Evolutionary conservation across 495 filamentous ascomycete genomes (phyloP), one percentile per base, ranked within the genome.

Genomic region (Hyphodiscus hymeniophilus): DNA sequence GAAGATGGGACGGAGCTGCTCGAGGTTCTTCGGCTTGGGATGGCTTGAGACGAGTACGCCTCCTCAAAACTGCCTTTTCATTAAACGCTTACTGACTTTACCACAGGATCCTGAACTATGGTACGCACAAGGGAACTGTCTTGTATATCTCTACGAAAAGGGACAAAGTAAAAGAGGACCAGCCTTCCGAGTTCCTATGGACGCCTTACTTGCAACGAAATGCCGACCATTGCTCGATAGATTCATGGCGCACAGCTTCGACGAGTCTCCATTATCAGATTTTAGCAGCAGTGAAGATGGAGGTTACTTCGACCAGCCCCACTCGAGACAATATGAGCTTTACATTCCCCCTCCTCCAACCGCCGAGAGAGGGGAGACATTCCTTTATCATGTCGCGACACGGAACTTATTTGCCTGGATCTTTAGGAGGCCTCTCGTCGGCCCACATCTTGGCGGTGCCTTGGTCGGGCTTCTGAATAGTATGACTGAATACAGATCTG

Each of bases 371-470:
- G 65, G 72, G 13, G 68, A 74, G 31, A 64, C 70, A 3, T 74
- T 77, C 45, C 54, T 63, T 12, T 80, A 79, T 50, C 78, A 85
- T 49, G 45, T 82, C 12, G 74, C 77, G 1, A 82, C 74, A 0
- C 71, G 82, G n/a, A 86, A 86, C 49, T 75, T 85, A 53, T 78
- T 85, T 45, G 81, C 82, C 31, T 85, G 73, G 66, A 60, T 82
- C 10, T 74, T 77, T 51, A 63, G 69, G 8, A 75, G 71, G 46
- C 73, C 82, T 0, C 50, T 85, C 32, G 80, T 84, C 11, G 82
- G 82, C 1, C 63, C 65, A 20, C 66, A 69, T 46, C 67, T 86
- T 22, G 79, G 82, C 6, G 56, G 61, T 28, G 65, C 79, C 2
- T 56, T 85, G 20, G 65, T 78, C n/a, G 63, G 65, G 24, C 69